A percentile compares a stretch with the other conserved stretches of the same genome.
These are phyloP conservation scores for Stenogyne calaminthoides DNA, from an alignment of 305 asterid species.

Conservation along the genomic window DNA sequence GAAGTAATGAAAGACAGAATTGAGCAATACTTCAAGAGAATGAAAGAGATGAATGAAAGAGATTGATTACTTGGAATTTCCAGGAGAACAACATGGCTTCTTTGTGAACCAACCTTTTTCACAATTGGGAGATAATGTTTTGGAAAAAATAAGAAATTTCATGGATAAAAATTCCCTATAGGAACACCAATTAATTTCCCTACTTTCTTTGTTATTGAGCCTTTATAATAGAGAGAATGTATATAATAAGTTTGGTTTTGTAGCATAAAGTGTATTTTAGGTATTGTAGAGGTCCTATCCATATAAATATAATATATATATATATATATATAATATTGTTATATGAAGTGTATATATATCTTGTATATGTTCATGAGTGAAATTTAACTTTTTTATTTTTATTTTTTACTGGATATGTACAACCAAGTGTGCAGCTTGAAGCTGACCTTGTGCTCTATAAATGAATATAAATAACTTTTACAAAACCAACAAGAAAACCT, in stretches of 20 bases:
- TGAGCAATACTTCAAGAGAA: conserved; percentile 43
- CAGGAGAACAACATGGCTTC: conserved; percentile 63
- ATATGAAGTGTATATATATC: too few relatives aligned
- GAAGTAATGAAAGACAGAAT: conserved; percentile 65
- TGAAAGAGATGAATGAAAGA: conserved; percentile 47
- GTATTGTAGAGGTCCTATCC: neutral
- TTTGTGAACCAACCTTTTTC: conserved; percentile 50
- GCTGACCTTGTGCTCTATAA: too few relatives aligned
- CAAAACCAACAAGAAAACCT: too few relatives aligned
- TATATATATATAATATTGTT: too few relatives aligned
- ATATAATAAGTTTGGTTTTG: neutral
- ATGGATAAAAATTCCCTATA: conserved; percentile 33
- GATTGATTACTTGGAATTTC: conserved; percentile 38
- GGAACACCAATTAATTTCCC: neutral
- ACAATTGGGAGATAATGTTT: conserved; percentile 37
- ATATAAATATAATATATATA: neutral
- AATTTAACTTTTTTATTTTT: too few relatives aligned
- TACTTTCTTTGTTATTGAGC: neutral
- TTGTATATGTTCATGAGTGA: too few relatives aligned
- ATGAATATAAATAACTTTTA: too few relatives aligned
- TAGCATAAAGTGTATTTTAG: neutral
- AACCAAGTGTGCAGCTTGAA: too few relatives aligned
- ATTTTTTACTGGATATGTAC: too few relatives aligned
- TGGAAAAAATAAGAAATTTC: conserved; percentile 37
- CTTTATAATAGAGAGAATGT: neutral